Evolutionary conservation across 2,329 filamentous ascomycete genomes (phyloP).

Genomic region (Graphium sp.): DNA sequence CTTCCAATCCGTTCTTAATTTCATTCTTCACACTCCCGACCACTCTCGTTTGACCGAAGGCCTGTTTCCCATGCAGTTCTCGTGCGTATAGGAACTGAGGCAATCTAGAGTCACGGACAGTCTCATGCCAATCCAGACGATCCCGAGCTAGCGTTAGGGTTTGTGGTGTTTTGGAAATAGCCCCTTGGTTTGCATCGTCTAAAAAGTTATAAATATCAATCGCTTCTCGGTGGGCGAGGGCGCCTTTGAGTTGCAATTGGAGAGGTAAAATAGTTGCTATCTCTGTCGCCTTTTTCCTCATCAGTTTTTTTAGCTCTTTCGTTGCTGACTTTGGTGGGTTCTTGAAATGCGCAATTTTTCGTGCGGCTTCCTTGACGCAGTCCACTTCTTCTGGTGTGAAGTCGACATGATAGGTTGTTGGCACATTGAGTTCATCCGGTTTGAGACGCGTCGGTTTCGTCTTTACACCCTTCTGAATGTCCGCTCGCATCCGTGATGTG

Average conservation of each 20-base stretch:
- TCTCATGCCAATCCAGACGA: conserved; percentile 11
- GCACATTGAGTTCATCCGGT: neutral
- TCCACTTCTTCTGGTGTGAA: conserved; percentile 21
- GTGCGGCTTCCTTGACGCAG: conserved; percentile 6
- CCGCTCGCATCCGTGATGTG: neutral
- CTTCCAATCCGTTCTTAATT: conserved; percentile 28
- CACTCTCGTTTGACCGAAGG: conserved; percentile 20
- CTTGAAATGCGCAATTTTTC: conserved; percentile 3
- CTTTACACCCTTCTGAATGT: neutral
- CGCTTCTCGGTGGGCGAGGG: conserved; percentile 10
- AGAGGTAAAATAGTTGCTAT: conserved; percentile 5
- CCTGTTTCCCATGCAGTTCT: conserved; percentile 27
- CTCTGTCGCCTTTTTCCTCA: conserved; percentile 5
- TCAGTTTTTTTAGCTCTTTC: conserved; percentile 7
- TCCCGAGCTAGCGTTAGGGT: conserved; percentile 15
- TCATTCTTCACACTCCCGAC: conserved; percentile 27
- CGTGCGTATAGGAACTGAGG: conserved; percentile 27
- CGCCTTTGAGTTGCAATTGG: conserved; percentile 6
- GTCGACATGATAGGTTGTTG: conserved; percentile 24
- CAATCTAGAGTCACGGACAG: conserved; percentile 13
- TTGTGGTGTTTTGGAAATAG: conserved; percentile 7
- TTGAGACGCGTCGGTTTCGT: neutral
- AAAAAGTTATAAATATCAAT: conserved; percentile 19
- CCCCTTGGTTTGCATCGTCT: conserved; percentile 14
- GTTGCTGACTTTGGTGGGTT: conserved; percentile 4